Conservation (phyloP, 176 grass and related monocot genomes). For the Tillandsia leiboldiana region DNA sequence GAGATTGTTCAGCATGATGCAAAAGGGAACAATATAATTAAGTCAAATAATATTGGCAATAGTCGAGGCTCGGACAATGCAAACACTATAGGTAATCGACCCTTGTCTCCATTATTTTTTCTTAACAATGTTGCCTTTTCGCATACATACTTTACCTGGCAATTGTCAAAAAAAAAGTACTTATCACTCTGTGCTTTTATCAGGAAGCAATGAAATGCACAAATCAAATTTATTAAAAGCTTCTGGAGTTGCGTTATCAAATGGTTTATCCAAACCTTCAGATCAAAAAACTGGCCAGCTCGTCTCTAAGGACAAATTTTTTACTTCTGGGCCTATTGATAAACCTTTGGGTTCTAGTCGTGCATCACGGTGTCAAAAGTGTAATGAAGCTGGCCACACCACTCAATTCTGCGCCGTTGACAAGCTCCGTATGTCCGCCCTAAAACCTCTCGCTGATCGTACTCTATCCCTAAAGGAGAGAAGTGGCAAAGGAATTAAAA, state of each 20-base stretch:
- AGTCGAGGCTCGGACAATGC: constrained; percentile 36
- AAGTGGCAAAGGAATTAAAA: constrained; percentile 26
- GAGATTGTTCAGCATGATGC: constrained; percentile 18
- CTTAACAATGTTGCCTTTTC: background rate
- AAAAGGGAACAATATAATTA: constrained; percentile 25
- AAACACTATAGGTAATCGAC: constrained; percentile 31
- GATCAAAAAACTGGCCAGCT: constrained; percentile 14
- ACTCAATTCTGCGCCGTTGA: constrained; percentile 56
- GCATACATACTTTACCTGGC: background rate
- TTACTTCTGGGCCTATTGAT: constrained; percentile 5
- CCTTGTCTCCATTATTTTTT: background rate
- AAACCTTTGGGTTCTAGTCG: constrained; percentile 27
- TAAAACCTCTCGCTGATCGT: constrained; percentile 39
- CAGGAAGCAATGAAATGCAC: constrained; percentile 58
- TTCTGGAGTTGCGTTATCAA: constrained; percentile 23
- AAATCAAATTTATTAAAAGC: constrained; percentile 36
- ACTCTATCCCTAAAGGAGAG: constrained; percentile 38
- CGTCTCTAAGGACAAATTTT: constrained; percentile 6
- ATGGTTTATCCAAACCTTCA: constrained; percentile 19
- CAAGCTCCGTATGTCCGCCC: constrained; percentile 40
- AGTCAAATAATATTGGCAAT: constrained; percentile 25
- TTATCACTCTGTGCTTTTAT: constrained; percentile 28
- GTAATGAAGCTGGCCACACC: constrained; percentile 67
- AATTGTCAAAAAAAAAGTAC: constrained; percentile 1
- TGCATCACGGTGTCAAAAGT: constrained; percentile 43